These are phyloP conservation scores for Clonostachys chloroleuca DNA, from an alignment of 2,329 filamentous ascomycete genomes.

Conservation along the genomic window DNA sequence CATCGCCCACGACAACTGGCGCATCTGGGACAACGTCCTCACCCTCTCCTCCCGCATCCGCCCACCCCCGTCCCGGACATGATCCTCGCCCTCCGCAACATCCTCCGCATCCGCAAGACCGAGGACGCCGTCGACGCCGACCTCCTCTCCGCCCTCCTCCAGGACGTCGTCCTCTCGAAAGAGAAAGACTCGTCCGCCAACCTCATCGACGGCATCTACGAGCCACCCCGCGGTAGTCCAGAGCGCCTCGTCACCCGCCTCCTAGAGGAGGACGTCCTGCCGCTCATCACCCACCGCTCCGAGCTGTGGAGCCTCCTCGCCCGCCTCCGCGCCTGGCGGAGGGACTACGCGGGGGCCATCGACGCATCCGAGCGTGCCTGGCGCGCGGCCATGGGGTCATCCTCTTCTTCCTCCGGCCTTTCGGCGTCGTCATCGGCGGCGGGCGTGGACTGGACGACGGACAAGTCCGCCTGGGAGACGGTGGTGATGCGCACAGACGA, in stretches of 20 bases:
- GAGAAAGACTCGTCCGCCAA: slow-evolving; percentile 23
- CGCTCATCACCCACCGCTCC: slow-evolving; percentile 76
- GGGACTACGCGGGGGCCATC: slow-evolving; percentile 67
- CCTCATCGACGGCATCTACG: slow-evolving; percentile 17
- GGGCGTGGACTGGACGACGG: slow-evolving; percentile 37
- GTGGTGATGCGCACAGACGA: slow-evolving; percentile 77
- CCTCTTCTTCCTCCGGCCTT: slow-evolving; percentile 15
- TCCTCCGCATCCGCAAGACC: slow-evolving; percentile 73
- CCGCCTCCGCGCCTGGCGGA: slow-evolving; percentile 68
- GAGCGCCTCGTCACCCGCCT: slow-evolving; percentile 64
- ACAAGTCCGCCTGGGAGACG: slow-evolving; percentile 61
- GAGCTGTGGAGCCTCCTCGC: slow-evolving; percentile 74
- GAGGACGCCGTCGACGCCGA: slow-evolving; percentile 76
- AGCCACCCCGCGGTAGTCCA: slow-evolving; percentile 49
- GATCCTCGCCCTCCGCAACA: slow-evolving; percentile 66
- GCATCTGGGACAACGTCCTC: slow-evolving; percentile 96
- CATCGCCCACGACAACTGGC: slow-evolving; percentile 80
- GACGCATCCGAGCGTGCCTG: slow-evolving; percentile 87
- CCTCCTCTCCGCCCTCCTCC: slow-evolving; percentile 67
- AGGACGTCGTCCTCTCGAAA: slow-evolving; percentile 56
- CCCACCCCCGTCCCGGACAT: slow-evolving; percentile 75
- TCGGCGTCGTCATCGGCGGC: background rate
- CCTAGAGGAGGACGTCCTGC: slow-evolving; percentile 69
- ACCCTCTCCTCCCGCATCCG: slow-evolving; percentile 76
- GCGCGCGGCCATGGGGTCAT: slow-evolving; percentile 50